Evolutionary conservation across 192 early-diverging fungal genomes (phyloP).

Genomic region (Coemansia sp.): DNA sequence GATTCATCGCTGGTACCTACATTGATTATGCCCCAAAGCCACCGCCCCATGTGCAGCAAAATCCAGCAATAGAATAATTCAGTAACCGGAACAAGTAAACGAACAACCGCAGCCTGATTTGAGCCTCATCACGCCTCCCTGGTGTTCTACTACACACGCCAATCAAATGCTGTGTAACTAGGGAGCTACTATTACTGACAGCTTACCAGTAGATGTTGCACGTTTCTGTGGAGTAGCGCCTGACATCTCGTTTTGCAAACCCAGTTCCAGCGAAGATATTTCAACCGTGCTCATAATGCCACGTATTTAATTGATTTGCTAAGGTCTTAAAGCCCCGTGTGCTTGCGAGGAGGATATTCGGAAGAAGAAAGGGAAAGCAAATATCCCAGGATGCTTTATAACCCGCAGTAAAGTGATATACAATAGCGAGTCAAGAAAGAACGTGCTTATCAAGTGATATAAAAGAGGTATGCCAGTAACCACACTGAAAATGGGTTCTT

Average conservation of each 20-base stretch:
- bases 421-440: not conserved
- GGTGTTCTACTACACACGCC: not conserved
- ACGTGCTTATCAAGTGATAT: not conserved
- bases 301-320: not conserved
- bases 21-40: conserved; percentile 1
- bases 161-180: not conserved
- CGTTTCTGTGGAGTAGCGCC: conserved; percentile 33
- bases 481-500: not conserved
- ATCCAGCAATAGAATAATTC: not conserved
- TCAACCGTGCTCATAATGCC: conserved; percentile 26
- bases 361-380: not conserved
- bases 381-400: not conserved
- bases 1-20: conserved; percentile 36
- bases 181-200: not conserved
- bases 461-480: not conserved
- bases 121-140: not conserved
- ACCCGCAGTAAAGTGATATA: not conserved
- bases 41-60: not conserved
- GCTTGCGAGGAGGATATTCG: not conserved
- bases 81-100: not conserved
- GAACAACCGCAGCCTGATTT: not conserved
- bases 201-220: conserved; percentile 20
- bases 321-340: too few relatives aligned
- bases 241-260: not conserved
- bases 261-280: not conserved